Percentiles rank a stretch among this genome's conserved stretches.
Evolutionary conservation across 2,329 filamentous ascomycete species (phyloP).

Genomic region (Dactylonectria macrodidyma): DNA sequence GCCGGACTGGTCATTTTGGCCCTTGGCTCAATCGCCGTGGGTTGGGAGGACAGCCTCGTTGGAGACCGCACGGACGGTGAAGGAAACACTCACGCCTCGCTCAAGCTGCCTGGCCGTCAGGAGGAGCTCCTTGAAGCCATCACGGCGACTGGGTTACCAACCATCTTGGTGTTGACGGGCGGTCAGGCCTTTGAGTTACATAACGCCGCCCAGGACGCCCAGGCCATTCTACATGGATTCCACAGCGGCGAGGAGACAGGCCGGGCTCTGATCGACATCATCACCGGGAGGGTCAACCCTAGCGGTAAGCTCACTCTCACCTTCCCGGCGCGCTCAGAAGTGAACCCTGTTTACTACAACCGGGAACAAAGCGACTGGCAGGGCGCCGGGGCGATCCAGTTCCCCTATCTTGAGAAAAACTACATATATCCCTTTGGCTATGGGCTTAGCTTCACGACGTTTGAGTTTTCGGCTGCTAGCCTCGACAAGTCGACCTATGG

Average conservation of each 20-base stretch:
- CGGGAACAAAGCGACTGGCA: conserved; percentile 3
- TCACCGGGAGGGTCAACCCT: background rate
- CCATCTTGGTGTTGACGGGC: background rate
- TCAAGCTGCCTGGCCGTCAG: background rate
- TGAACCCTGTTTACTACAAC: conserved; percentile 1
- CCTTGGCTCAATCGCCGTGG: background rate
- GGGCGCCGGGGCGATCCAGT: background rate
- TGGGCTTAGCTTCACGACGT: conserved; percentile 2
- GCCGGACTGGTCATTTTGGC: background rate
- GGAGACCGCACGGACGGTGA: background rate
- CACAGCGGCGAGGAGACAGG: background rate
- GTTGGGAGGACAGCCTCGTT: background rate
- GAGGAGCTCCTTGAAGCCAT: conserved; percentile 1
- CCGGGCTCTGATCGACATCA: background rate
- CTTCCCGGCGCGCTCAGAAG: background rate
- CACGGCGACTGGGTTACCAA: background rate
- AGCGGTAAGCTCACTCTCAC: background rate
- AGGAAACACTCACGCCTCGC: conserved; percentile 2
- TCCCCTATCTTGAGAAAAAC: background rate
- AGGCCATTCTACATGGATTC: background rate
- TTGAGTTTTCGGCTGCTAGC: background rate
- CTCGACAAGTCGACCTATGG: background rate
- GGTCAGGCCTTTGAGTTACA: background rate
- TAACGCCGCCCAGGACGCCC: background rate
- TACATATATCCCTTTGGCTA: conserved; percentile 3